Evolutionary conservation across 2,329 filamentous ascomycete genomes (phyloP).

Genomic region (Cladorrhinum sp.): DNA sequence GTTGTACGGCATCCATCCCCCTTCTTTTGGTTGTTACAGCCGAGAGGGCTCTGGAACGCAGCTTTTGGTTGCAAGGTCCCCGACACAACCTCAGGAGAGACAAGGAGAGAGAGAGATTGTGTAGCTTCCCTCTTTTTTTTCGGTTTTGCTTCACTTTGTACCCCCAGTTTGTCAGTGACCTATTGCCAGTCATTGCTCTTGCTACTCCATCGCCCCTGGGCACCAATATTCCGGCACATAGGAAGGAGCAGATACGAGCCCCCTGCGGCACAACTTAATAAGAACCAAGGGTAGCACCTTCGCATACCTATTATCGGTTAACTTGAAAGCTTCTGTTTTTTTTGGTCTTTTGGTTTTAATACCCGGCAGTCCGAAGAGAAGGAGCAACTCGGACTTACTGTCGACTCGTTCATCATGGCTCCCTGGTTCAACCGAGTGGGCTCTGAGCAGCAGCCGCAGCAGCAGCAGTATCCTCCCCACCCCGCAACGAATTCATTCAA

Average conservation of each 20-base stretch:
- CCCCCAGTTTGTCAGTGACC: neutral
- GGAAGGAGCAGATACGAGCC: neutral
- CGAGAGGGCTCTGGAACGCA: too few species aligned
- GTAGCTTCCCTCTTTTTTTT: neutral
- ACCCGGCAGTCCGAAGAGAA: neutral
- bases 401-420: conserved; percentile 19
- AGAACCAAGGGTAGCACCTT: neutral
- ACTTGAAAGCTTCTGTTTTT: neutral
- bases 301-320: neutral
- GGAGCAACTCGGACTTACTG: neutral
- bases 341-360: too few species aligned
- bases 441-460: conserved; percentile 17
- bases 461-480: conserved; percentile 1
- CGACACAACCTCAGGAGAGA: too few species aligned
- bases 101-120: too few species aligned
- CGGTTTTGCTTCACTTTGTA: neutral
- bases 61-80: too few species aligned
- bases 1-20: neutral
- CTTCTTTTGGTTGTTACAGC: neutral
- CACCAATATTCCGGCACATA: neutral
- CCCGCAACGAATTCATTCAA: conserved; percentile 5
- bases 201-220: neutral
- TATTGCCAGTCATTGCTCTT: neutral
- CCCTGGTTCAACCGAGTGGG: conserved; percentile 22
- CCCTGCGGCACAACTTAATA: too few species aligned